These are phyloP conservation scores for Phellopilus nigrolimitatus DNA, from an alignment of 1,284 basidiomycete genomes.

Conservation along the genomic window DNA sequence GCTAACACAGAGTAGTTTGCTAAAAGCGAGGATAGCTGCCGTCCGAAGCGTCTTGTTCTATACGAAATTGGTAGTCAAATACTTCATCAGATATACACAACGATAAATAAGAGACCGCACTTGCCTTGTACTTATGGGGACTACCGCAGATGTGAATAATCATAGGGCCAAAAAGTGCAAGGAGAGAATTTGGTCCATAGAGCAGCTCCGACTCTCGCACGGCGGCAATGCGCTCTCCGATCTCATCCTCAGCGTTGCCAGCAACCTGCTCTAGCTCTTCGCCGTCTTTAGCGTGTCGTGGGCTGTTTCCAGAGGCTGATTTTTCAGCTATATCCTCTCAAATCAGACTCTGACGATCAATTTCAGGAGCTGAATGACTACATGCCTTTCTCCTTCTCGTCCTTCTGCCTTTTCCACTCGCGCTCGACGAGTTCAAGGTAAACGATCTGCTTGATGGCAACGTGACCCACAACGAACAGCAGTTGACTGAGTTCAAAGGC, in stretches of 20 bases:
- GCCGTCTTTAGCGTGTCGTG: constrained; percentile 52
- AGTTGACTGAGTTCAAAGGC: constrained; percentile 88
- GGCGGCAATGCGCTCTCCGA: constrained; percentile 84
- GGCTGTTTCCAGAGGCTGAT: constrained; percentile 31
- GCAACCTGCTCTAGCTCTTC: constrained; percentile 97
- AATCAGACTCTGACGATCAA: too few species aligned
- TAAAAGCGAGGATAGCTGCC: constrained; percentile 84
- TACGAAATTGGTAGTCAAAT: constrained; percentile 7
- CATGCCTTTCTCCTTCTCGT: constrained; percentile 76
- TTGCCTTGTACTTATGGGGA: constrained; percentile 82
- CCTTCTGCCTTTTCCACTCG: constrained; percentile 95
- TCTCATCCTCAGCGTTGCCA: constrained; percentile 97
- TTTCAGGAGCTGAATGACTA: neutral
- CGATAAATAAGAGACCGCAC: neutral
- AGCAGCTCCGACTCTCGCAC: constrained; percentile 88
- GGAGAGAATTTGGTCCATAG: constrained; percentile 78
- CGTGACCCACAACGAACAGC: constrained; percentile 92
- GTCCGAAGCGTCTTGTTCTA: constrained; percentile 85
- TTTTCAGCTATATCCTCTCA: constrained; percentile 47
- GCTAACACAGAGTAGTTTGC: constrained; percentile 96
- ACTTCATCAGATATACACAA: neutral
- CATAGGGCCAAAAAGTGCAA: constrained; percentile 86
- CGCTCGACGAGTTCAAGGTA: constrained; percentile 96
- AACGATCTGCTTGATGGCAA: constrained; percentile 96
- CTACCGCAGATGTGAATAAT: constrained; percentile 86